Conservation (phyloP, 2,329 filamentous ascomycete genomes). For the Phyllosticta capitalensis region DNA sequence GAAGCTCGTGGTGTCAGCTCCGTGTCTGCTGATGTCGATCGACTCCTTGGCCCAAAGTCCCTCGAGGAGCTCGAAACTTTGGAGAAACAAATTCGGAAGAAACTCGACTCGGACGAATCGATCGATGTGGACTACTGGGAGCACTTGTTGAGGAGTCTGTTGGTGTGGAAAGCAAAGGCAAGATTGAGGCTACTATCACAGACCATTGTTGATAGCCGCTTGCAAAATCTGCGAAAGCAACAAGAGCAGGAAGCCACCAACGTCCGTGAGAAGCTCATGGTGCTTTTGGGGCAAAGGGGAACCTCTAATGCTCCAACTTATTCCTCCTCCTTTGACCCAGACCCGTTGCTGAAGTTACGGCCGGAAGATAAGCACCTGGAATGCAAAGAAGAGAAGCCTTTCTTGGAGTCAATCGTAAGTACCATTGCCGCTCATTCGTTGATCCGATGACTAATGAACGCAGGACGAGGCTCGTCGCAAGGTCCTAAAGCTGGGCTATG, state of each 20-base stretch:
- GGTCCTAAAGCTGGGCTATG: conserved; percentile 55
- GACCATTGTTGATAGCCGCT: conserved; percentile 60
- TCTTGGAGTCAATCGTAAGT: conserved; percentile 47
- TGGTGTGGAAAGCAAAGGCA: conserved; percentile 86
- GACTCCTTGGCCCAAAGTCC: conserved; percentile 73
- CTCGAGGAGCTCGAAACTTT: conserved; percentile 78
- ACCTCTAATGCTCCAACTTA: not conserved
- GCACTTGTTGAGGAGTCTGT: conserved; percentile 72
- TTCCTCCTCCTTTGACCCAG: conserved; percentile 45
- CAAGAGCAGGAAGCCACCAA: conserved; percentile 57
- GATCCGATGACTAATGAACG: conserved; percentile 2
- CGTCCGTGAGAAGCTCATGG: conserved; percentile 41
- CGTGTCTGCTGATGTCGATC: conserved; percentile 80
- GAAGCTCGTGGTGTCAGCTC: conserved; percentile 71
- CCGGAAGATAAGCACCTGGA: conserved; percentile 54
- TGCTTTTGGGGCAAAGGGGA: not conserved
- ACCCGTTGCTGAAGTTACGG: conserved; percentile 54
- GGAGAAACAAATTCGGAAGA: conserved; percentile 77
- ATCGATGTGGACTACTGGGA: conserved; percentile 99
- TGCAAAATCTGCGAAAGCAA: conserved; percentile 55
- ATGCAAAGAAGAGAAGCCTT: conserved; percentile 48
- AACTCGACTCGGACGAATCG: conserved; percentile 78
- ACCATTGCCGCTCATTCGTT: conserved; percentile 8
- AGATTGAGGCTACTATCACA: conserved; percentile 71
- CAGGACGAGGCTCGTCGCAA: conserved; percentile 49